Conservation (phyloP, 768 basidiomycete genomes). For the Lentinula lateritia region DNA sequence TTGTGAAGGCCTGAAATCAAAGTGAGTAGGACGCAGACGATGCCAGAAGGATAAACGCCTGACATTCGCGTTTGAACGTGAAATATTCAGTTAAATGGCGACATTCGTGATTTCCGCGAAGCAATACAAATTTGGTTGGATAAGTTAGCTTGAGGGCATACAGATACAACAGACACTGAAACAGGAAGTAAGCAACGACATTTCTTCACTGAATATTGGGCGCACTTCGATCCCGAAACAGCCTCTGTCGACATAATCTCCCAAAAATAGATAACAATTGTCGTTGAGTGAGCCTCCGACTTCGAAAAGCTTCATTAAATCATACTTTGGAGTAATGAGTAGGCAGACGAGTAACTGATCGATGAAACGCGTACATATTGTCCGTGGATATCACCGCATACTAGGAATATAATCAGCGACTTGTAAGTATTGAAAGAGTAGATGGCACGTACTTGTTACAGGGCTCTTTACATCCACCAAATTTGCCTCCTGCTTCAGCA, state of each 20-base stretch:
- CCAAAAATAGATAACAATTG: slow-evolving; percentile 87
- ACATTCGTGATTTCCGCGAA: slow-evolving; percentile 97
- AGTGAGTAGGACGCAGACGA: slow-evolving; percentile 2
- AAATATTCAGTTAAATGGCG: slow-evolving; percentile 96
- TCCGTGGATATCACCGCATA: slow-evolving; percentile 96
- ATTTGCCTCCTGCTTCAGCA: slow-evolving; percentile 77
- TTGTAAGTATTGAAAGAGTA: neutral
- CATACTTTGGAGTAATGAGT: slow-evolving; percentile 53
- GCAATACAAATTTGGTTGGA: slow-evolving; percentile 73
- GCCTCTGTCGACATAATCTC: slow-evolving; percentile 96
- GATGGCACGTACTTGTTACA: slow-evolving; percentile 68
- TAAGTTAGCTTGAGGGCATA: slow-evolving; percentile 91
- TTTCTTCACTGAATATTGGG: slow-evolving; percentile 3
- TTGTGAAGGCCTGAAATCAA: slow-evolving; percentile 71
- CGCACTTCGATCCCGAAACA: slow-evolving; percentile 71
- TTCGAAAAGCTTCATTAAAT: slow-evolving; percentile 97
- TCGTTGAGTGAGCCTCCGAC: slow-evolving; percentile 83
- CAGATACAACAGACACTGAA: slow-evolving; percentile 84
- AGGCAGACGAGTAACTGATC: neutral
- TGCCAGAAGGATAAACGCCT: neutral
- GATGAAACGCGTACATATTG: slow-evolving; percentile 68
- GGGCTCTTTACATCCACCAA: slow-evolving; percentile 83
- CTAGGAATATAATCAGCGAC: slow-evolving; percentile 29
- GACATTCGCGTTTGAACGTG: slow-evolving; percentile 96
- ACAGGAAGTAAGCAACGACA: neutral